Base-by-base conservation (phyloP, 148 eudicot genomes). In the Camellia sinensis region DNA sequence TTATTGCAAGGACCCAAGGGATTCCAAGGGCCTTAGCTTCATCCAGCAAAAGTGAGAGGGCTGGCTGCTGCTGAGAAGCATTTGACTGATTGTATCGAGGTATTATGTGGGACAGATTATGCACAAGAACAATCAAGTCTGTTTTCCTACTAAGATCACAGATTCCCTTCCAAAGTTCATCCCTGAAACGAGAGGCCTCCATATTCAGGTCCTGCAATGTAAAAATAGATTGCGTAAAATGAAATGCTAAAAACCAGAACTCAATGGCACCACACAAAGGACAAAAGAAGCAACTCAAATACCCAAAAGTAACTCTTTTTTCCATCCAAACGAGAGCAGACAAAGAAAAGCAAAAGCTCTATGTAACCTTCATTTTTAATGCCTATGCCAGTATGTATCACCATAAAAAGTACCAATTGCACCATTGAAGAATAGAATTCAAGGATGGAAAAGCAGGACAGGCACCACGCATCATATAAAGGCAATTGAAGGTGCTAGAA, bases 1-100 rank as follows among this genome's bases (percentile, higher is more conserved):
- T 93, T 79, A 96, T 87, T 29, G 98, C 99, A 81, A 96, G 94
- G 68, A 96, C 93, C 99, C 99, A 96, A 71, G 98, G 99, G 67
- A 96, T 81, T n/a, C 99, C 97, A 74, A 96, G 91, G 66, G 98
- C 89, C 82, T 96, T 96, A 62, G 95, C 99, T 85, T 96, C 99
- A 67, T 93, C 93, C 80, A 93, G 77, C 76, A 96, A 73, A 59
- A 90, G 83, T 37, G 92, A 80, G 52, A 96, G 98, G 66, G 98
- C 97, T 61, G 98, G 98, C 53, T 82, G 84, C 60, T 80, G 89
- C 54, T 85, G 82, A 66, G 84, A 84, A 53, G 84, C 61, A 69
- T 88, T 86, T 80, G 99, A 74, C 59, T 83, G 85, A 75, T 81
- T 88, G 81, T 84, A 89, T 67, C 87, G 86, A 62, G 99, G 97